A percentile compares a stretch with the other conserved stretches of the same genome.
These are phyloP conservation scores for Chrysosphaeria jannelii DNA, from an alignment of 2,329 filamentous ascomycete genomes.

Conservation along the genomic window DNA sequence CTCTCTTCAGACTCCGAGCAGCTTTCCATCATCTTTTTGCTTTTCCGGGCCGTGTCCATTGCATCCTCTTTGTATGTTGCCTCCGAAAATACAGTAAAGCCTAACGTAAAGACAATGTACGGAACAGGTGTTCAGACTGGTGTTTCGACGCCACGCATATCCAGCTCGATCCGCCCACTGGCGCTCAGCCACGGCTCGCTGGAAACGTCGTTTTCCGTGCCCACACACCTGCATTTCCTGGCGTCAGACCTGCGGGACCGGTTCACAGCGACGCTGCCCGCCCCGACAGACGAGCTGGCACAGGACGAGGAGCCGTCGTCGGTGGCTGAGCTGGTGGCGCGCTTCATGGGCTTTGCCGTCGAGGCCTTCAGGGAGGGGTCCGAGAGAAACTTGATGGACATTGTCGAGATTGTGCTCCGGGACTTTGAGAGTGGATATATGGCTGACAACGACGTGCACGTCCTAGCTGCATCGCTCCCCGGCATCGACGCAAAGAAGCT, in stretches of 20 bases:
- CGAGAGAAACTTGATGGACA: constrained; percentile 70
- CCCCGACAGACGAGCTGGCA: constrained; percentile 85
- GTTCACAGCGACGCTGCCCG: constrained; percentile 60
- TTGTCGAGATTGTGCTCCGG: constrained; percentile 72
- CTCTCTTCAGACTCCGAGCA: too few species aligned
- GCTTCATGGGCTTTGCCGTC: constrained; percentile 78
- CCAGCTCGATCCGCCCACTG: constrained; percentile 70
- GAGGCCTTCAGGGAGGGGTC: constrained; percentile 65
- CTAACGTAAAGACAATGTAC: too few species aligned
- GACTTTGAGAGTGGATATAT: constrained; percentile 94
- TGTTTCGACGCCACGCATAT: constrained; percentile 85
- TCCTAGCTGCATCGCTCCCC: constrained; percentile 54
- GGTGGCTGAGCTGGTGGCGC: constrained; percentile 64
- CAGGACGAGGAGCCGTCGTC: constrained; percentile 99
- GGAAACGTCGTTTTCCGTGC: constrained; percentile 86
- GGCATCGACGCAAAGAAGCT: constrained; percentile 87
- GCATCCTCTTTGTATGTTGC: too few species aligned
- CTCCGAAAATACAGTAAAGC: too few species aligned
- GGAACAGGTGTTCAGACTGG: constrained; percentile 70
- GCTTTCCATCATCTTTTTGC: not conserved
- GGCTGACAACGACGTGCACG: constrained; percentile 86
- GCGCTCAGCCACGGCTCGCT: constrained; percentile 79
- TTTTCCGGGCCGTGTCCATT: not conserved
- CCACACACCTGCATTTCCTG: constrained; percentile 85
- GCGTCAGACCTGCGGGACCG: constrained; percentile 80